A percentile compares a stretch with the other conserved stretches of the same genome.
Evolutionary conservation across 2,329 filamentous ascomycete genomes (phyloP).

Genomic region (Thermomyces lanuginosus): DNA sequence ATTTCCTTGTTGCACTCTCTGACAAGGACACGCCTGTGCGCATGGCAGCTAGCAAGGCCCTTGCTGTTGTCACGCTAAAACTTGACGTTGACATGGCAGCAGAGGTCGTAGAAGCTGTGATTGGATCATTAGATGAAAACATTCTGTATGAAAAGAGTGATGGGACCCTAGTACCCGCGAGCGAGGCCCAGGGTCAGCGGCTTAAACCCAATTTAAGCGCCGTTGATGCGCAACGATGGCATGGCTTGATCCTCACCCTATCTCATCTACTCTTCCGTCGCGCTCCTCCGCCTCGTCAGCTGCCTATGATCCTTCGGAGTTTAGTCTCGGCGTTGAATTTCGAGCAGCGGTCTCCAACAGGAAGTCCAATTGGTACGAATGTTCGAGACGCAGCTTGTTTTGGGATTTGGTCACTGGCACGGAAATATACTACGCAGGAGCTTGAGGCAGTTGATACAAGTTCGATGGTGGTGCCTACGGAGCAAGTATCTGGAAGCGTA

Average conservation of each 20-base stretch:
- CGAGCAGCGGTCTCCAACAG: constrained; percentile 71
- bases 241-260: constrained; percentile 75
- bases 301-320: constrained; percentile 59
- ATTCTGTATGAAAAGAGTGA: constrained; percentile 38
- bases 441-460: constrained; percentile 43
- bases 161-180: constrained; percentile 22
- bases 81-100: constrained; percentile 64
- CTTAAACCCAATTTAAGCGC: constrained; percentile 46
- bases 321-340: constrained; percentile 69
- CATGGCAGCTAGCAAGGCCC: constrained; percentile 77
- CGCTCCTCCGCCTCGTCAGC: constrained; percentile 53
- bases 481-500: constrained; percentile 27
- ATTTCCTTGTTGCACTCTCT: constrained; percentile 58
- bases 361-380: constrained; percentile 72
- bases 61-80: constrained; percentile 72
- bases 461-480: constrained; percentile 14
- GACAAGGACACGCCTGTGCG: constrained; percentile 87
- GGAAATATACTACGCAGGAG: constrained; percentile 70
- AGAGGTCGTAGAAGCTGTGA: constrained; percentile 73
- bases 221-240: constrained; percentile 75
- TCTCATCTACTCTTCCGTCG: constrained; percentile 73
- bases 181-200: constrained; percentile 22
- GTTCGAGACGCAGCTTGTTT: constrained; percentile 93
- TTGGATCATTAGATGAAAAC: constrained; percentile 50
- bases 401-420: constrained; percentile 80